Evolutionary conservation across 2,329 filamentous ascomycete genomes (phyloP), one percentile per base, ranked within the genome.

Genomic region (Ophiostoma pallidulum): DNA sequence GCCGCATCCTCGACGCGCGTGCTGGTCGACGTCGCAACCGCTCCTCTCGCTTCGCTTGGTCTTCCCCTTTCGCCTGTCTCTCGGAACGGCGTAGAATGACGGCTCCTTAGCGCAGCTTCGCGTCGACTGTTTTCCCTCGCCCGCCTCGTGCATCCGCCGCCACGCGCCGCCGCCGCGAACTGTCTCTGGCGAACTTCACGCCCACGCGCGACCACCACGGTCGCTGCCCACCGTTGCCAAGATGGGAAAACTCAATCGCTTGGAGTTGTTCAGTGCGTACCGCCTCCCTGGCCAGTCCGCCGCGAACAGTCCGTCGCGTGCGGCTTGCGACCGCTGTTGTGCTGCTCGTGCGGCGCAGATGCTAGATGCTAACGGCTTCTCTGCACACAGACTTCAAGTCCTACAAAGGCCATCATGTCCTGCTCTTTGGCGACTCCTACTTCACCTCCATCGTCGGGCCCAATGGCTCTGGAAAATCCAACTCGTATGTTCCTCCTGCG

Each of bases 401-500:
- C 59, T 98, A 98, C 73, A 95, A 95, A 67, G 92, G 90, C 50
- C 90, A 96, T 60, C 92, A 98, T 70, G 83, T 80, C 51, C 80
- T 98, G 38, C 79, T 96, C 45, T 96, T 98, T 60, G 91, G 91
- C 61, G 91, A 98, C 70, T 94, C 90, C 2, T 97, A 96, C 68
- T 98, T 98, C 67, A 98, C 92, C 42, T 98, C 92, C 36, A 96
- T 98, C 62, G 97, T 98, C 62, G 92, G 94, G 6, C 92, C 92
- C 64, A 98, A 98, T 90, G 92, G 92, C 72, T 97, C 92, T 31
- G 92, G 92, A 55, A 98, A 98, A 68, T 98, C 92, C 18, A 98
- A 98, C 66, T 95, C 90, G 86, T 91, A 68, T 63, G 82, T 72
- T 8, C 36, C 29, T 18, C 26, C 22, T 32, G 3, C 35, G 31